These are phyloP conservation scores for Epichloe sibirici DNA, from an alignment of 2,329 filamentous ascomycete species.

Conservation along the genomic window DNA sequence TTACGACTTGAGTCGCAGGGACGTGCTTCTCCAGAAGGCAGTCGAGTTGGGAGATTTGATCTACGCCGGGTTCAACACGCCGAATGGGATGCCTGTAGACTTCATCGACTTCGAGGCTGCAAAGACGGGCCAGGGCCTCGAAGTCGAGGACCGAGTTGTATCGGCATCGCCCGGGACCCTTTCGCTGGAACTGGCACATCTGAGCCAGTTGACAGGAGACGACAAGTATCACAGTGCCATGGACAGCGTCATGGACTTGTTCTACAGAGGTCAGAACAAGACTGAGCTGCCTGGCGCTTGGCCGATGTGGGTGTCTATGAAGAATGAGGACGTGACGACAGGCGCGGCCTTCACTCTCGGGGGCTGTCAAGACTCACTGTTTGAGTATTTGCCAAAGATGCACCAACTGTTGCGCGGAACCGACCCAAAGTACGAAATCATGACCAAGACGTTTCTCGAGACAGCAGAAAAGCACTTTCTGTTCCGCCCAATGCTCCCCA, in stretches of 20 bases:
- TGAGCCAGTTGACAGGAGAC: constrained; percentile 62
- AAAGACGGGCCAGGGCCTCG: constrained; percentile 22
- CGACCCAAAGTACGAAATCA: constrained; percentile 39
- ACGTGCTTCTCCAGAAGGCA: constrained; percentile 48
- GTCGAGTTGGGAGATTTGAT: constrained; percentile 51
- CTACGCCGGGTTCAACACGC: constrained; percentile 55
- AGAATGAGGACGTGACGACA: constrained; percentile 29
- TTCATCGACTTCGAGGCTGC: constrained; percentile 32
- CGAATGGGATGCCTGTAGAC: constrained; percentile 50
- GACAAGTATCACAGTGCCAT: constrained; percentile 64
- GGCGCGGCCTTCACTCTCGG: constrained; percentile 23
- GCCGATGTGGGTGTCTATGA: constrained; percentile 52
- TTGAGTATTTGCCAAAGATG: constrained; percentile 91
- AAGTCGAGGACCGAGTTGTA: constrained; percentile 25
- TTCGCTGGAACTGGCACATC: constrained; percentile 58
- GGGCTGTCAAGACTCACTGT: constrained; percentile 37
- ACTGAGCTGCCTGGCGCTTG: constrained; percentile 63
- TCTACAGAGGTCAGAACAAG: constrained; percentile 51
- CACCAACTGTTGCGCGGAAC: constrained; percentile 49
- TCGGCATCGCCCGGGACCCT: constrained; percentile 47
- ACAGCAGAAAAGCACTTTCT: constrained; percentile 44
- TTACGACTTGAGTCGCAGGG: constrained; percentile 50
- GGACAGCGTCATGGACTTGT: constrained; percentile 52
- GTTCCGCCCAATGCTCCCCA: constrained; percentile 47
- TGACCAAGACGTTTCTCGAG: constrained; percentile 45